Evolutionary conservation across 148 eudicot genomes (phyloP), one percentile per base, ranked within the genome.

Genomic region (Oxyria digyna): DNA sequence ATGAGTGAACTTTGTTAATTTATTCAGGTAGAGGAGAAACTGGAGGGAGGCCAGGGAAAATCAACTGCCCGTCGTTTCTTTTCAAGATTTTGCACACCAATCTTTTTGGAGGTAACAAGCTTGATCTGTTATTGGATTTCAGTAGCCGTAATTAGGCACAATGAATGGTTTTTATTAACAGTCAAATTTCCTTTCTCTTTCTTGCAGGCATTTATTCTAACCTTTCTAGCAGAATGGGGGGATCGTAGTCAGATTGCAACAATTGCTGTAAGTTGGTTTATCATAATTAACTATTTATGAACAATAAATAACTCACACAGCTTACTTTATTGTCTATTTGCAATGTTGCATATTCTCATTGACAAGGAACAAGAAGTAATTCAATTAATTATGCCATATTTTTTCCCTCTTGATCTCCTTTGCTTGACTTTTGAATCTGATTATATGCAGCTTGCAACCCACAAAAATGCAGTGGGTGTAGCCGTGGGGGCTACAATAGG

Each of bases 191-290:
- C 29, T 27, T 27, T 59, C 18, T 59, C 62, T 23, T 17, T 59
- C 24, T 17, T 87, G 91, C 96, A 94, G 99, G 85, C 99, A 3
- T 94, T 94, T 59, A 90, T 94, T 64, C 85, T 94, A 79, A 94
- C 97, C 57, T 94, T 94, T 82, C 78, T 94, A 65, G 99, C 99
- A 12, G 99, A 94, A 74, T 94, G 99, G 99, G 99, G 99, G 1
- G 99, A 94, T 72, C 99, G 97, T 74, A 94, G 99, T 77, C 99
- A 94, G 81, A 94, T 90, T 45, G 99, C 99, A 12, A 94, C 99
- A 68, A 94, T 94, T 81, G 99, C 99, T 68, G 99, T 94, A 86
- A 90, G 97, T 67, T 29, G 35, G 7, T 12, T 12, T 11, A 24
- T 26, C 62, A 24, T 55, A 55, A 8, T 7, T 17, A n/a, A 48